A percentile compares a stretch with the other conserved stretches of the same genome.
These are phyloP conservation scores for Viola odorata DNA, from an alignment of 345 rosid genomes.

Conservation along the genomic window DNA sequence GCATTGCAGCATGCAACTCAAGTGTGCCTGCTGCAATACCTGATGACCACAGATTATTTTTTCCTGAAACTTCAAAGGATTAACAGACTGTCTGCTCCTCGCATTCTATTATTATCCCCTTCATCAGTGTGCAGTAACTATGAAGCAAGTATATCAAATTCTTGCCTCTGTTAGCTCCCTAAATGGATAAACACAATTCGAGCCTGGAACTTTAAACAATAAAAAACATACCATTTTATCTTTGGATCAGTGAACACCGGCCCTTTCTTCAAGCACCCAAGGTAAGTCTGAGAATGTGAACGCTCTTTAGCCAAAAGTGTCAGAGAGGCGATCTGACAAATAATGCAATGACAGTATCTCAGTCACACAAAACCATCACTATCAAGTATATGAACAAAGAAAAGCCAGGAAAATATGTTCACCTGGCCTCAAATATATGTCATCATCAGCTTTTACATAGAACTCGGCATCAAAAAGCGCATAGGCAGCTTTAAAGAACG, in stretches of 20 bases:
- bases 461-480: constrained; percentile 79
- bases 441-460: constrained; percentile 95
- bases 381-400: no score
- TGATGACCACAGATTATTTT: no score
- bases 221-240: constrained; percentile 65
- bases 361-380: no score
- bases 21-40: no score
- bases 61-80: no score
- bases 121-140: no score
- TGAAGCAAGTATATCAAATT: no score
- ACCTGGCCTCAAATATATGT: constrained; percentile 93
- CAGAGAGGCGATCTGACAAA: constrained; percentile 62
- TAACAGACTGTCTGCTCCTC: no score
- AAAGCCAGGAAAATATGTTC: neutral
- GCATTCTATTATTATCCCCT: no score
- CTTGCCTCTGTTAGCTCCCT: no score
- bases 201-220: neutral
- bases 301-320: constrained; percentile 76
- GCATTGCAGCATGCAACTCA: no score
- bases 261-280: constrained; percentile 94
- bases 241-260: constrained; percentile 83
- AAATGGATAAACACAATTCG: no score
- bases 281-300: constrained; percentile 73
- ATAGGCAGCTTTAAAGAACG: constrained; percentile 84
- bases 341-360: constrained; percentile 8